Evolutionary conservation across 179 eudicot species (phyloP).

Genomic region (Dionaea muscipula): DNA sequence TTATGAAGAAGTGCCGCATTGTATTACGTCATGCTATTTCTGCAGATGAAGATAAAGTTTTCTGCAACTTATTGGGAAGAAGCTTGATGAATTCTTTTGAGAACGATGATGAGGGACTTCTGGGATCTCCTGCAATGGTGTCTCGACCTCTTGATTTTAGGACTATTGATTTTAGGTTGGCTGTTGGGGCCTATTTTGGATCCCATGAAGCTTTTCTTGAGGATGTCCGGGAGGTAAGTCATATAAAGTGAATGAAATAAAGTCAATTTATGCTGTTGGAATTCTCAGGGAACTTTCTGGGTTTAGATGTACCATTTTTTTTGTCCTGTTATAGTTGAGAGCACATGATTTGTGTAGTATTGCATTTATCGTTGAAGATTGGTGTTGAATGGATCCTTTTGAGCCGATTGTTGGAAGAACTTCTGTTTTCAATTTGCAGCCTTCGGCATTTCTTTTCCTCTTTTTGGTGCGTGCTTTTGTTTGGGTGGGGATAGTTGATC

Average conservation of each 20-base stretch:
- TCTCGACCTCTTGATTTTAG: constrained; percentile 86
- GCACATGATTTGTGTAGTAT: too few species aligned
- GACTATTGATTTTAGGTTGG: constrained; percentile 82
- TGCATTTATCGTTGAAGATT: too few species aligned
- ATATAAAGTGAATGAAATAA: neutral
- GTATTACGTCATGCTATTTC: constrained; percentile 58
- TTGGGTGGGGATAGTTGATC: too few species aligned
- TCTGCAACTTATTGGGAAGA: constrained; percentile 77
- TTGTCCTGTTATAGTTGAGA: too few species aligned
- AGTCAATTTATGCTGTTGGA: neutral
- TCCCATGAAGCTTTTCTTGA: constrained; percentile 85
- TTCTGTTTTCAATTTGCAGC: too few species aligned
- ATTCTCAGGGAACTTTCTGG: neutral
- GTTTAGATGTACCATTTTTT: neutral
- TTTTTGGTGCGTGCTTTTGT: too few species aligned
- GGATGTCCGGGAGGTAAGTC: constrained; percentile 74
- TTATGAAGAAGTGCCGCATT: constrained; percentile 74
- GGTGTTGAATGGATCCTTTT: too few species aligned
- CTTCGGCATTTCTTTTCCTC: too few species aligned
- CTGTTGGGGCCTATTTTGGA: constrained; percentile 68
- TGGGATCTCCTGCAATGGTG: constrained; percentile 72
- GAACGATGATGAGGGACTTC: constrained; percentile 77
- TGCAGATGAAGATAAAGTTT: constrained; percentile 53
- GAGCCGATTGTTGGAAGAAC: too few species aligned
- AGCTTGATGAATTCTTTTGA: constrained; percentile 43